Base-by-base conservation (phyloP, 306 rosid genomes). In the Ammopiptanthus mongolicus region DNA sequence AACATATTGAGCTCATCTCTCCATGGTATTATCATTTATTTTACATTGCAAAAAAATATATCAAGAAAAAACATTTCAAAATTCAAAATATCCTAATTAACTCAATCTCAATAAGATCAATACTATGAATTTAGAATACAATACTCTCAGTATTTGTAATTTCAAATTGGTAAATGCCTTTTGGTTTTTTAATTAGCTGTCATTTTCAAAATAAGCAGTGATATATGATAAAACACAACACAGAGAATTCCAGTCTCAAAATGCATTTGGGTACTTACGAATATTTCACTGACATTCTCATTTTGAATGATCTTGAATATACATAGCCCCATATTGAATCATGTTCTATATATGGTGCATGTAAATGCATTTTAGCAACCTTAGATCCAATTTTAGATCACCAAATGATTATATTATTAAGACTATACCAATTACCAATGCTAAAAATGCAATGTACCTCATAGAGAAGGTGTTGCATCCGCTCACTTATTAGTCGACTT, bases 381-480 rank as follows among this genome's bases (percentile, higher is more conserved):
- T 44, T 8, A 63, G 34, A 63, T 63, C 42, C 60, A 52, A 61
- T 42, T 22, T 6, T 23, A 58, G 37, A 37, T 10, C 63, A 0
- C 18, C 65, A 68, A 15, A 53, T 61, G 73, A 78, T 34, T 17
- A 56, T 7, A 55, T 50, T 41, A 28, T 33, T 5, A 47, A 65
- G 51, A 70, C 52, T 33, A 23, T 23, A 9, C 21, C 29, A 73
- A 66, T 2, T 58, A 22, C 23, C 34, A 63, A 19, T 52, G 44
- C 34, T 48, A 50, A 53, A 84, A 47, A 76, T 48, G 79, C 58
- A 57, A 22, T 0, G 29, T 78, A 90, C 97, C 97, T 95, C 97
- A 44, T 95, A 95, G 6, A 87, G 84, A 79, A 95, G 95, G 81
- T 91, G 93, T 74, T 90, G 86, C 97, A 95, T 91, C 77, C 82